phyloP scores from a whole-genome alignment of 129 eudicot species.

The Heracleum sosnowskyi region DNA sequence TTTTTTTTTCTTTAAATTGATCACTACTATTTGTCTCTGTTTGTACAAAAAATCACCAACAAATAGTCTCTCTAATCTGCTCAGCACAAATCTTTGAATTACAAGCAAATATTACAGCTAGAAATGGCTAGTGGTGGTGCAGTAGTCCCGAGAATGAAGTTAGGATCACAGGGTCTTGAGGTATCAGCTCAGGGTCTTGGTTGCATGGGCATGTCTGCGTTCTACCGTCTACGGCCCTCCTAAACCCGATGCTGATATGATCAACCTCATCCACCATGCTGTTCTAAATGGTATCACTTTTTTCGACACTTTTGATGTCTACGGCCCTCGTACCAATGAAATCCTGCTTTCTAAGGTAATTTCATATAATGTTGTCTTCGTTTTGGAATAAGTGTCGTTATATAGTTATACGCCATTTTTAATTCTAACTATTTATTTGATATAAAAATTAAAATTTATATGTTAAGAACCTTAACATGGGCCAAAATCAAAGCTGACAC shows the following conservation, averaged over 20 bases:
- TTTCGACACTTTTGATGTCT: background rate
- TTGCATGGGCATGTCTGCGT: constrained; percentile 4
- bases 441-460: too few relatives aligned
- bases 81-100: too few relatives aligned
- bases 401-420: too few relatives aligned
- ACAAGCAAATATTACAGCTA: background rate
- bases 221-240: background rate
- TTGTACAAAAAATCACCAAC: too few relatives aligned
- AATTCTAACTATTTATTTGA: too few relatives aligned
- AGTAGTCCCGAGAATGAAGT: background rate
- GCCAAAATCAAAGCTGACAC: too few relatives aligned
- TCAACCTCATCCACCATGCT: background rate
- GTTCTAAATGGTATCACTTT: background rate
- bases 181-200: constrained; percentile 9
- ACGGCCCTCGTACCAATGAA: constrained; percentile 3
- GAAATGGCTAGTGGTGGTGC: background rate
- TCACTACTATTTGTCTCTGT: background rate
- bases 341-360: background rate
- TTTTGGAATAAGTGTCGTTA: too few relatives aligned
- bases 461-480: too few relatives aligned
- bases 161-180: background rate
- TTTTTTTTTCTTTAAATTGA: background rate
- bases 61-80: background rate
- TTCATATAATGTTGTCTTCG: too few relatives aligned
- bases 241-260: background rate